Base-by-base conservation (phyloP, 495 filamentous ascomycete species). In the Xylaria flabelliformis region DNA sequence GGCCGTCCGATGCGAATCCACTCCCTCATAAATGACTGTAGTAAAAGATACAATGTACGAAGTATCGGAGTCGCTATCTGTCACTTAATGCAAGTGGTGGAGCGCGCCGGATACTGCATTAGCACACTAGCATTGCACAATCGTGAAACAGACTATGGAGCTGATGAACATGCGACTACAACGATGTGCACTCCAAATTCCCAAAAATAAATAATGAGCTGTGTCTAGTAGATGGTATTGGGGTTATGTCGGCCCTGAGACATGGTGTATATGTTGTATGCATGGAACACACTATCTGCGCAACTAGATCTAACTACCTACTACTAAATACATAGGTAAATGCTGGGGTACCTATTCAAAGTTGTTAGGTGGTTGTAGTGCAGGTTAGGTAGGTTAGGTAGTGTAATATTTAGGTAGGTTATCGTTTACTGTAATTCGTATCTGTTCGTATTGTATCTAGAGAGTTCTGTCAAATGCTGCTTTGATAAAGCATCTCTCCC, bases 1-100 rank as follows among this genome's bases (percentile, higher is more conserved):
- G 70, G 51, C 29, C 51, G 34, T 39, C 70, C 70, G 70, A 66
- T 66, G 39, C 19, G 53, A 24, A 59, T 41, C 69, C 69, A 71
- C 62, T 64, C 39, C 46, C 46, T 51, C 48, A 66, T 32, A 21
- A 21, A 63, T 59, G 62, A 41, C 53, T 39, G 29, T 69, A 58
- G 17, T 46, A 46, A 58, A 58, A 29, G 53, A 69, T 56, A 58
- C 55, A 13, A 32, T 58, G 55, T 58, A 29, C 26, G 26, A 29
- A 29, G 26, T 29, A 58, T 42, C 39, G 10, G 26, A 34, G 56
- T 61, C 21, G 58, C 58, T 61, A 61, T 61, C 58, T 61, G 58
- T 61, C 58, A 61, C 58, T 61, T 61, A 61, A 61, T 61, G 58
- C 65, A 67, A 34, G 46, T 7, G 46, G 63, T 65, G 63, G 63